Evolutionary conservation across 2,329 filamentous ascomycete species (phyloP).

Genomic region (Akanthomyces muscarius): DNA sequence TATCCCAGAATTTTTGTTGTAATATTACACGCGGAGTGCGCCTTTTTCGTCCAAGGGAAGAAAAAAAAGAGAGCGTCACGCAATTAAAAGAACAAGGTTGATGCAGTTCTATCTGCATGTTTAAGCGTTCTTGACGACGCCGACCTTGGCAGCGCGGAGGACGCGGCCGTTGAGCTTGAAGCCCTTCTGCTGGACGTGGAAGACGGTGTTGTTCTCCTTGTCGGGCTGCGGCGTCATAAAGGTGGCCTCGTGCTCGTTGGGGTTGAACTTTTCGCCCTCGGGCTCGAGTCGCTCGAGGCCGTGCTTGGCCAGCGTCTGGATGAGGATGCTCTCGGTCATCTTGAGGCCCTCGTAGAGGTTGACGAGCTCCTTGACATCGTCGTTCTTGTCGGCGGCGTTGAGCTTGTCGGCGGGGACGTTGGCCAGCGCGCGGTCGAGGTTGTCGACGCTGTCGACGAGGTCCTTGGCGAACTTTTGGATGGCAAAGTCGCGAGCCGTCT

Average conservation of each 20-base stretch:
- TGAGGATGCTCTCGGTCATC: conserved; percentile 89
- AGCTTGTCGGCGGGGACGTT: conserved; percentile 76
- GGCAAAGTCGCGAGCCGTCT: conserved; percentile 83
- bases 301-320: conserved; percentile 88
- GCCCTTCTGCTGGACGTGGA: conserved; percentile 91
- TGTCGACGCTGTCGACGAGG: conserved; percentile 91
- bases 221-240: conserved; percentile 86
- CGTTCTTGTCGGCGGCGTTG: conserved; percentile 44
- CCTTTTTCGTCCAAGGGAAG: conserved; percentile 4
- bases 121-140: conserved; percentile 80
- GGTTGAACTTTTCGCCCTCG: conserved; percentile 82
- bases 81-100: neutral
- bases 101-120: conserved; percentile 16
- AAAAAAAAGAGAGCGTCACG: neutral
- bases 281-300: conserved; percentile 88
- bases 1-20: conserved; percentile 23
- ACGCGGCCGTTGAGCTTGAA: conserved; percentile 90
- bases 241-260: conserved; percentile 92
- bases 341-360: conserved; percentile 84
- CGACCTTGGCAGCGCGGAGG: conserved; percentile 89
- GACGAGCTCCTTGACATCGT: conserved; percentile 65
- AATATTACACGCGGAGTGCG: conserved; percentile 31
- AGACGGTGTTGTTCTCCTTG: conserved; percentile 87
- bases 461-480: conserved; percentile 95
- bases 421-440: conserved; percentile 85